These are phyloP conservation scores for Xylariaceae sp. DNA, from an alignment of 2,329 filamentous ascomycete genomes.

Conservation along the genomic window DNA sequence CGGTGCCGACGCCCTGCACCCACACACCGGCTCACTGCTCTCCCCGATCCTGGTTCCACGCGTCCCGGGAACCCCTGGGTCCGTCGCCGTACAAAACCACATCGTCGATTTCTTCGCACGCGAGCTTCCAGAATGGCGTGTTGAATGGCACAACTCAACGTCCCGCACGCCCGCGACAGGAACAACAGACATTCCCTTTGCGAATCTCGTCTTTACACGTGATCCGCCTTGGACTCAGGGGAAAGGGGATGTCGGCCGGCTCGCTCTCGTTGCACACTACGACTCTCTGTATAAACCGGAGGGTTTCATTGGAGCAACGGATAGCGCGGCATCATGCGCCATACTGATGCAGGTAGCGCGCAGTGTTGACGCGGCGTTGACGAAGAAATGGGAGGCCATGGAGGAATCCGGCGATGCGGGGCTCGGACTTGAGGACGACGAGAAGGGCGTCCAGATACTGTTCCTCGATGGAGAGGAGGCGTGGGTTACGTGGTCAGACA, in stretches of 20 bases:
- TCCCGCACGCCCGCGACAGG: constrained; percentile 79
- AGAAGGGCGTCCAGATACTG: constrained; percentile 85
- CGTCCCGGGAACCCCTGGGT: constrained; percentile 85
- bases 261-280: constrained; percentile 93
- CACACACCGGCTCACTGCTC: constrained; percentile 75
- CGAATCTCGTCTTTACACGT: constrained; percentile 83
- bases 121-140: constrained; percentile 77
- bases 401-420: constrained; percentile 61
- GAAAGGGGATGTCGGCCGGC: constrained; percentile 75
- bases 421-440: constrained; percentile 71
- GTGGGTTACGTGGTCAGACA: constrained; percentile 78
- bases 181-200: constrained; percentile 76
- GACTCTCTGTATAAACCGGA: constrained; percentile 81
- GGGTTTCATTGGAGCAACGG: constrained; percentile 92
- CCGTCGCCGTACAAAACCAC: constrained; percentile 75
- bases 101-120: constrained; percentile 82
- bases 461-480: constrained; percentile 95
- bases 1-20: constrained; percentile 79
- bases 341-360: constrained; percentile 88
- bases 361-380: constrained; percentile 80
- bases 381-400: constrained; percentile 81
- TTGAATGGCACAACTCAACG: constrained; percentile 91
- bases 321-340: constrained; percentile 93
- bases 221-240: constrained; percentile 81
- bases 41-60: constrained; percentile 87